Conservation (phyloP, 2,329 filamentous ascomycete genomes). For the Trichoderma semiorbis region DNA sequence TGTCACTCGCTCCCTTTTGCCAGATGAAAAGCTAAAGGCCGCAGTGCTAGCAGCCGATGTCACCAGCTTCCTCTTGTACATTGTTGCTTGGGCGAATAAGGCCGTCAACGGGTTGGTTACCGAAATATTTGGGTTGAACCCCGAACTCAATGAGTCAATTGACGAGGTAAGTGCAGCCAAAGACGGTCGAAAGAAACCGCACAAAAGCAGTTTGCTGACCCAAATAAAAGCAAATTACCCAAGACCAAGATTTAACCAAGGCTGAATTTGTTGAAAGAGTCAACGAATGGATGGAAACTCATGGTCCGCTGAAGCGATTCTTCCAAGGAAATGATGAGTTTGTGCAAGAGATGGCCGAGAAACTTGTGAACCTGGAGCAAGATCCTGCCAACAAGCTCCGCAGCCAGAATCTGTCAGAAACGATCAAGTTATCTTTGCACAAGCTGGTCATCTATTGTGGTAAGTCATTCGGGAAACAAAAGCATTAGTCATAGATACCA, state of each 20-base stretch:
- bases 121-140: not conserved
- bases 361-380: not conserved
- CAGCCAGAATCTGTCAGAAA: not conserved
- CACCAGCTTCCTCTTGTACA: not conserved
- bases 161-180: not conserved
- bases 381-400: not conserved
- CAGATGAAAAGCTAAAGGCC: not conserved
- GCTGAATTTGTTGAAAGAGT: not conserved
- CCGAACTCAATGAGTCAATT: not conserved
- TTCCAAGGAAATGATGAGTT: not conserved
- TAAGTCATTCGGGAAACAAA: not conserved
- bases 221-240: not conserved
- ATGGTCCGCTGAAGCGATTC: not conserved
- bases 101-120: not conserved
- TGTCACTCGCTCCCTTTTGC: not conserved
- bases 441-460: not conserved
- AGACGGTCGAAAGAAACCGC: not conserved
- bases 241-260: not conserved
- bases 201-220: not conserved
- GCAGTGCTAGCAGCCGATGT: not conserved
- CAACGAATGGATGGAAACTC: not conserved
- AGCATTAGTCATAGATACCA: not conserved
- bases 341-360: not conserved
- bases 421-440: not conserved
- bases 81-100: not conserved